Evolutionary conservation across 768 basidiomycete species (phyloP).

Genomic region (Podaxis sp.): DNA sequence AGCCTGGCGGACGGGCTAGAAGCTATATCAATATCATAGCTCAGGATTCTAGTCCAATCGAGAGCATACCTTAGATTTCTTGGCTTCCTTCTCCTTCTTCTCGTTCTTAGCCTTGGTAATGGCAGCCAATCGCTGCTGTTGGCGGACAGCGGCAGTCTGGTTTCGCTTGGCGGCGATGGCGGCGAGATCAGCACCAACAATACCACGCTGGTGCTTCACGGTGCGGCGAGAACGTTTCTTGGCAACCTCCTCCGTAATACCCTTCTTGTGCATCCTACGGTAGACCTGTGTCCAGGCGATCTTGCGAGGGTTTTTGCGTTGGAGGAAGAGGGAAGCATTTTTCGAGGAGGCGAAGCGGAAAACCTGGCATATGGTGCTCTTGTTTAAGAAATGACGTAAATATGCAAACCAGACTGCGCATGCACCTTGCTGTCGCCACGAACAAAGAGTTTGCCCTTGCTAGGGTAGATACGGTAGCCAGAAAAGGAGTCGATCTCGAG

Average conservation of each 20-base stretch:
- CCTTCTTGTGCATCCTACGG: slow-evolving; percentile 99
- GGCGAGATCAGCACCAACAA: slow-evolving; percentile 93
- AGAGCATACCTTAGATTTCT: slow-evolving; percentile 74
- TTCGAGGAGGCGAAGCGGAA: slow-evolving; percentile 95
- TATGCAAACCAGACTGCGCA: background rate
- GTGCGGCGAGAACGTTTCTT: slow-evolving; percentile 98
- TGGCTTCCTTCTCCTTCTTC: slow-evolving; percentile 94
- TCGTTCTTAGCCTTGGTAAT: slow-evolving; percentile 93
- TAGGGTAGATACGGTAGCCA: slow-evolving; percentile 96
- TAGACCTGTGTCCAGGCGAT: slow-evolving; percentile 95
- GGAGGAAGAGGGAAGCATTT: slow-evolving; percentile 94
- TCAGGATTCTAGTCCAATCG: background rate
- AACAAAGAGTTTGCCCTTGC: slow-evolving; percentile 94
- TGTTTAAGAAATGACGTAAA: background rate
- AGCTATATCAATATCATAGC: slow-evolving; percentile 2
- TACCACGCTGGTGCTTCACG: slow-evolving; percentile 97
- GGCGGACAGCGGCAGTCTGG: slow-evolving; percentile 82
- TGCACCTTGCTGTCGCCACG: slow-evolving; percentile 93
- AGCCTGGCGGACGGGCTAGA: slow-evolving; percentile 51
- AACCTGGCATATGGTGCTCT: slow-evolving; percentile 44
- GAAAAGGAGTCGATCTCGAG: slow-evolving; percentile 99
- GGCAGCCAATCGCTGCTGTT: slow-evolving; percentile 76
- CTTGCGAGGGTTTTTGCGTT: slow-evolving; percentile 99
- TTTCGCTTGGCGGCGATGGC: slow-evolving; percentile 89
- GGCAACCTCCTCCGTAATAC: slow-evolving; percentile 96